A percentile compares a stretch with the other conserved stretches of the same genome.
These are phyloP conservation scores for Vanilla planifolia DNA, from an alignment of 106 monocot species.

Conservation along the genomic window DNA sequence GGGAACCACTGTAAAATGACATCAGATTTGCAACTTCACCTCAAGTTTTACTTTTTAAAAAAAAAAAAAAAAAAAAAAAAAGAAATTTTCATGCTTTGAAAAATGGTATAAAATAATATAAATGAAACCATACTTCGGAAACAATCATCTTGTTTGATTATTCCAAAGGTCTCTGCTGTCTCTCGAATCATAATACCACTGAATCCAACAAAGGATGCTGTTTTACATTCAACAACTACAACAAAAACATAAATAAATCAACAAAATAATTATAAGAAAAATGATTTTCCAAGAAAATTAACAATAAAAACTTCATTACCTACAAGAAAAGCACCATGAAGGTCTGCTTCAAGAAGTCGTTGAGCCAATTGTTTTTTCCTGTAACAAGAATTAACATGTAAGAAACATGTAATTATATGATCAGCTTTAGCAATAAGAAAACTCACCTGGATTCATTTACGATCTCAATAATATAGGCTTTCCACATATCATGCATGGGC, in stretches of 20 bases:
- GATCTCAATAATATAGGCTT: conserved; percentile 69
- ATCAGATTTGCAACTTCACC: neutral
- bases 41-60: too few relatives aligned
- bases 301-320: conserved; percentile 32
- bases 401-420: neutral
- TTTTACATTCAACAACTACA: conserved; percentile 81
- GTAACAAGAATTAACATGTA: conserved; percentile 10
- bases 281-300: neutral
- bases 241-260: conserved; percentile 5
- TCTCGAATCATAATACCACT: conserved; percentile 83
- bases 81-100: neutral
- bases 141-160: conserved; percentile 50
- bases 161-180: conserved; percentile 81
- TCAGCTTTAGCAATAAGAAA: neutral
- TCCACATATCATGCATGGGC: conserved; percentile 97
- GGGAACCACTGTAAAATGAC: conserved; percentile 34
- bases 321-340: conserved; percentile 75
- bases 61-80: neutral
- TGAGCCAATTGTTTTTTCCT: conserved; percentile 70
- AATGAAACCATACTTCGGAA: conserved; percentile 49
- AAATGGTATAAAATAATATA: neutral
- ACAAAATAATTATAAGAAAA: neutral
- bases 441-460: conserved; percentile 44
- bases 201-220: conserved; percentile 35
- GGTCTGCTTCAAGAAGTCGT: conserved; percentile 57